A percentile compares a stretch with the other conserved stretches of the same genome.
These are phyloP conservation scores for Pyronema omphalodes DNA, from an alignment of 495 filamentous ascomycete genomes.

Conservation along the genomic window DNA sequence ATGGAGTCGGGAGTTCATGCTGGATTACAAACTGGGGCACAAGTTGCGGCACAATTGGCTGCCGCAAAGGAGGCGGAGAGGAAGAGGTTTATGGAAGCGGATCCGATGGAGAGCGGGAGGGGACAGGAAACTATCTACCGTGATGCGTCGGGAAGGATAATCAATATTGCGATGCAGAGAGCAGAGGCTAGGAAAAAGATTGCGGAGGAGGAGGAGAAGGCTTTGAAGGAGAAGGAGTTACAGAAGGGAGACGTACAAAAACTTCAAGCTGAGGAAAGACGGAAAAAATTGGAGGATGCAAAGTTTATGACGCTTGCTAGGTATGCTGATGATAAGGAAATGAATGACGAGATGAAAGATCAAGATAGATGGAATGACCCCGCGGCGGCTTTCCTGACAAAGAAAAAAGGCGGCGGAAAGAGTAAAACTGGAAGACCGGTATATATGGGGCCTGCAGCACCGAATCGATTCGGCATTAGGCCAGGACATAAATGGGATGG, in stretches of 20 bases:
- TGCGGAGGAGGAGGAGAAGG: slow-evolving; percentile 49
- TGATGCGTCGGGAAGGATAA: slow-evolving; percentile 77
- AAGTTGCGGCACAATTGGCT: slow-evolving; percentile 58
- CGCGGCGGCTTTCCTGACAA: slow-evolving; percentile 57
- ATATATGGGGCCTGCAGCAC: slow-evolving; percentile 60
- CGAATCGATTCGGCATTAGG: slow-evolving; percentile 86
- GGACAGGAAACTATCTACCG: slow-evolving; percentile 74
- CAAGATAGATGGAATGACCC: slow-evolving; percentile 81
- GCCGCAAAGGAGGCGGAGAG: slow-evolving; percentile 31
- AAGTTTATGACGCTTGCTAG: slow-evolving; percentile 63
- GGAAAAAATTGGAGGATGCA: slow-evolving; percentile 38
- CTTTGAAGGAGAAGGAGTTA: slow-evolving; percentile 40
- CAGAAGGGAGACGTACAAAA: slow-evolving; percentile 5
- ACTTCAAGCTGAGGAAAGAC: neutral
- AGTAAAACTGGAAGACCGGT: slow-evolving; percentile 48
- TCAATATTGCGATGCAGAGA: slow-evolving; percentile 77
- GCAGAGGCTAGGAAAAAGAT: slow-evolving; percentile 61
- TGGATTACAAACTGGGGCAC: slow-evolving; percentile 63
- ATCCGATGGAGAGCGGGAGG: slow-evolving; percentile 21
- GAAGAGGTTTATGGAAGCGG: slow-evolving; percentile 29
- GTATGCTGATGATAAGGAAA: slow-evolving; percentile 54
- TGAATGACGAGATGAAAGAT: slow-evolving; percentile 69
- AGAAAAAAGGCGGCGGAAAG: slow-evolving; percentile 27
- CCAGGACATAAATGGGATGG: slow-evolving; percentile 95
- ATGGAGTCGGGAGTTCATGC: slow-evolving; percentile 79